Conservation (phyloP, 768 basidiomycete genomes). For the Boletellus ananas region DNA sequence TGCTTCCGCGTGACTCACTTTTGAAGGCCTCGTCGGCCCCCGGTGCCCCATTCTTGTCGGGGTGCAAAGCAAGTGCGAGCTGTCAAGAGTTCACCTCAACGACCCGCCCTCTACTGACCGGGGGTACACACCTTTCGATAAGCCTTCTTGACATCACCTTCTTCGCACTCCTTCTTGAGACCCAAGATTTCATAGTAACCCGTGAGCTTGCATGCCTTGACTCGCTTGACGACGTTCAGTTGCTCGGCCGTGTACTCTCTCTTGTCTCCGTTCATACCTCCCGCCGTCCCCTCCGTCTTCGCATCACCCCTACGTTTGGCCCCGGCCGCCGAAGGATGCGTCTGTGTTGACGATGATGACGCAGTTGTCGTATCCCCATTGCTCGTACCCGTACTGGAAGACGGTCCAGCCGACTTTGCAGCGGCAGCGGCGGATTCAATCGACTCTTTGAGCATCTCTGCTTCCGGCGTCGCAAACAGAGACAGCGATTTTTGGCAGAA, state of each 20-base stretch:
- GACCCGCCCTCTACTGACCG: constrained; percentile 2
- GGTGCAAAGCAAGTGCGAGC: constrained; percentile 87
- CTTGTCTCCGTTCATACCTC: constrained; percentile 67
- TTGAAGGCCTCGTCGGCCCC: constrained; percentile 99
- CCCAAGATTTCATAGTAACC: constrained; percentile 92
- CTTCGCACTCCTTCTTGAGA: constrained; percentile 76
- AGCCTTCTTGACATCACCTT: constrained; percentile 85
- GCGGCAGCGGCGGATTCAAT: constrained; percentile 54
- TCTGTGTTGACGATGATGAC: constrained; percentile 55
- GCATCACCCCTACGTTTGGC: constrained; percentile 56
- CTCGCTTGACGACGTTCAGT: constrained; percentile 75
- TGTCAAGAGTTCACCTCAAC: constrained; percentile 29
- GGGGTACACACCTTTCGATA: constrained; percentile 79
- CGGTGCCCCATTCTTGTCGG: constrained; percentile 95
- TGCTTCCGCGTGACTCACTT: constrained; percentile 47
- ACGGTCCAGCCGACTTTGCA: constrained; percentile 37
- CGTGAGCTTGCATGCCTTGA: constrained; percentile 79
- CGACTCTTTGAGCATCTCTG: constrained; percentile 56
- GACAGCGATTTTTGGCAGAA: constrained; percentile 87
- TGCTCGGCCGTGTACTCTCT: constrained; percentile 88
- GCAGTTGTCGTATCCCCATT: constrained; percentile 34
- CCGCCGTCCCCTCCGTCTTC: constrained; percentile 46
- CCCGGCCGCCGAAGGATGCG: constrained; percentile 72
- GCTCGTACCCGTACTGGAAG: constrained; percentile 32
- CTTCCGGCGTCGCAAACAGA: constrained; percentile 78